Evolutionary conservation across 768 basidiomycete species (phyloP).

Genomic region (Panaeolus papilionaceus): DNA sequence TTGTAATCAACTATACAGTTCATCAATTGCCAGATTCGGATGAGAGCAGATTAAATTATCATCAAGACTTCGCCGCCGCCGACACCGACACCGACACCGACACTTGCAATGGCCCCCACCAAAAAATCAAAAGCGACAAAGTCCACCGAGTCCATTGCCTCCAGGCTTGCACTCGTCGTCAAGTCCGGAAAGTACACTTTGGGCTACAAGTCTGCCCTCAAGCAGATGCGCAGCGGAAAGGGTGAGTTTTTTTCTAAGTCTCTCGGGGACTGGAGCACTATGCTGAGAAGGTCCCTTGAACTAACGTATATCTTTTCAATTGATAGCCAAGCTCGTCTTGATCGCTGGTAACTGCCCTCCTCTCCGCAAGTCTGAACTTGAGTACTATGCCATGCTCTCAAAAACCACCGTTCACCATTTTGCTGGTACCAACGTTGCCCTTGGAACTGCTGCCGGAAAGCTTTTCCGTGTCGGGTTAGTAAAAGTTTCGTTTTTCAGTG

Average conservation of each 20-base stretch:
- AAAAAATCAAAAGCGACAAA: slow-evolving; percentile 96
- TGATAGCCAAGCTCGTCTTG: slow-evolving; percentile 93
- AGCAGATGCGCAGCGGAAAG: slow-evolving; percentile 98
- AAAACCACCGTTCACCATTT: slow-evolving; percentile 99
- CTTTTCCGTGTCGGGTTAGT: slow-evolving; percentile 95
- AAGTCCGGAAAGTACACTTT: slow-evolving; percentile 98
- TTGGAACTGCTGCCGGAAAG: slow-evolving; percentile 98
- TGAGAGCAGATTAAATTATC: slow-evolving; percentile 15
- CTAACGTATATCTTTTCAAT: slow-evolving; percentile 51
- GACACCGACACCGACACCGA: slow-evolving; percentile 34
- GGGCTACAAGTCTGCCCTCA: slow-evolving; percentile 98
- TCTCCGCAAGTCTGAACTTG: slow-evolving; percentile 97
- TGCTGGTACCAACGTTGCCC: slow-evolving; percentile 95
- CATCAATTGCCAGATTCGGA: slow-evolving; percentile 14
- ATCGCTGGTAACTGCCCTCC: slow-evolving; percentile 99
- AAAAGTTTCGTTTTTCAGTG: neutral
- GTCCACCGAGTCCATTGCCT: slow-evolving; percentile 91
- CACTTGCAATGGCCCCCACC: slow-evolving; percentile 81
- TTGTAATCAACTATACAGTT: slow-evolving; percentile 40
- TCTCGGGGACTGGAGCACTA: slow-evolving; percentile 95
- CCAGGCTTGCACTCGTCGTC: slow-evolving; percentile 93
- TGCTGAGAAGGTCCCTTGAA: slow-evolving; percentile 98
- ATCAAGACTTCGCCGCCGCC: slow-evolving; percentile 25
- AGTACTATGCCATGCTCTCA: slow-evolving; percentile 99
- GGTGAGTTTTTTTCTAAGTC: slow-evolving; percentile 70